Conservation (phyloP, 345 rosid species). For the Syzygium jambos region DNA sequence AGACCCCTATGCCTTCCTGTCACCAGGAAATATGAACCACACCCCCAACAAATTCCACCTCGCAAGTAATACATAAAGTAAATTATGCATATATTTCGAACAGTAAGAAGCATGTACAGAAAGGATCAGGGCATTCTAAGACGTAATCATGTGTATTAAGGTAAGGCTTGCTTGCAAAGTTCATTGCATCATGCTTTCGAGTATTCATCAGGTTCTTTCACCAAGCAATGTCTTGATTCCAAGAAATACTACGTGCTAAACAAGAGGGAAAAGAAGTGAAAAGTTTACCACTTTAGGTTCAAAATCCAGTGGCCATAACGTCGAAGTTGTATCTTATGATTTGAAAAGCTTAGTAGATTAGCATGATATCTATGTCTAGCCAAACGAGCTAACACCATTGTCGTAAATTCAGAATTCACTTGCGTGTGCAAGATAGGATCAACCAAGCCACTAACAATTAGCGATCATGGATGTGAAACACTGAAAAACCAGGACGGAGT, state of each 20-base stretch:
- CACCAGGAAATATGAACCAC: too few species aligned
- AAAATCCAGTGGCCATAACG: background rate
- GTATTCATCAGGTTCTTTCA: background rate
- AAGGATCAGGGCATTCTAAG: background rate
- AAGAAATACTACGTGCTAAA: background rate
- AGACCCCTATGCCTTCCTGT: too few species aligned
- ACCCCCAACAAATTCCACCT: conserved; percentile 12
- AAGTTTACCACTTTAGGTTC: background rate
- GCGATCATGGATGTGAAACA: background rate
- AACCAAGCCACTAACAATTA: background rate
- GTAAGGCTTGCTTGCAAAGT: background rate
- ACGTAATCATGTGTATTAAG: background rate
- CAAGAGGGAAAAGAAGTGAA: background rate
- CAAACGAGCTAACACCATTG: background rate
- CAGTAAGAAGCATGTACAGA: background rate
- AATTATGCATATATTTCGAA: background rate
- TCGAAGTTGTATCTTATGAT: background rate
- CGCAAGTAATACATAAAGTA: background rate
- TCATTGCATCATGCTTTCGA: background rate
- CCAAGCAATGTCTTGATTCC: background rate
- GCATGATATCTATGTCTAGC: background rate
- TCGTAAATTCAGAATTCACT: background rate
- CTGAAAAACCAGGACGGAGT: background rate
- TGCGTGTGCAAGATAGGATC: background rate
- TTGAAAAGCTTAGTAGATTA: background rate